Percentiles rank a stretch among this genome's conserved stretches.
phyloP scores from a whole-genome alignment of 139 green algal species.

The Picochlorum sp. region DNA sequence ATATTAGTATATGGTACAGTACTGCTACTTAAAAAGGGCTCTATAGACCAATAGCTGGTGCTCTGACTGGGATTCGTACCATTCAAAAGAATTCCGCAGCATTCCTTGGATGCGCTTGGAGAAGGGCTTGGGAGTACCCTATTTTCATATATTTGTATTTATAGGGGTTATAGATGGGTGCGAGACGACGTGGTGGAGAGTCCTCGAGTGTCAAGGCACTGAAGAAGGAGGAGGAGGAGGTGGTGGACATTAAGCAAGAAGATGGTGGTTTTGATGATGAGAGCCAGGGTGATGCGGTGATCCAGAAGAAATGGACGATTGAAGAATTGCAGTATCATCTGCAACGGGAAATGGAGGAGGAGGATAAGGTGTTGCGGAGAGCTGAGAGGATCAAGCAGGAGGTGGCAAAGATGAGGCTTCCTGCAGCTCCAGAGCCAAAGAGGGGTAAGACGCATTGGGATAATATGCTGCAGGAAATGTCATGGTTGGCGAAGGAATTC shows the following conservation, averaged over 20 bases:
- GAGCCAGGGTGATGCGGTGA: background rate
- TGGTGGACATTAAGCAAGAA: background rate
- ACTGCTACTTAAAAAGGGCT: too few species aligned
- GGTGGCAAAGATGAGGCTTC: background rate
- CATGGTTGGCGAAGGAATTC: constrained; percentile 93
- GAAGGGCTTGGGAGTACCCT: too few species aligned
- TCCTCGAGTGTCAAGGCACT: too few species aligned
- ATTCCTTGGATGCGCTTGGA: too few species aligned
- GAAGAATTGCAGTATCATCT: background rate
- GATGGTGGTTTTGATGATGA: background rate
- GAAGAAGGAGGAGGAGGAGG: background rate
- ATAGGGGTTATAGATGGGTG: too few species aligned
- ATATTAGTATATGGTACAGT: too few species aligned
- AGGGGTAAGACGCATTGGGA: constrained; percentile 82
- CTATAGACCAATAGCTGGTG: too few species aligned
- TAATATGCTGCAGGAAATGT: constrained; percentile 88
- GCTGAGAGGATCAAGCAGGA: background rate
- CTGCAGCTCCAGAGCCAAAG: constrained; percentile 42
- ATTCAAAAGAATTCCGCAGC: too few species aligned
- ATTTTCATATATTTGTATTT: too few species aligned
- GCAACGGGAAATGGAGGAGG: constrained; percentile 2
- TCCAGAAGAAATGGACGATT: background rate
- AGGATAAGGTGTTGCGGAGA: background rate
- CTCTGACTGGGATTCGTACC: too few species aligned
- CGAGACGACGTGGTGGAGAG: too few species aligned